These are phyloP conservation scores for Histomonas meleagridis DNA, from an alignment of 208 protist species.

Conservation along the genomic window DNA sequence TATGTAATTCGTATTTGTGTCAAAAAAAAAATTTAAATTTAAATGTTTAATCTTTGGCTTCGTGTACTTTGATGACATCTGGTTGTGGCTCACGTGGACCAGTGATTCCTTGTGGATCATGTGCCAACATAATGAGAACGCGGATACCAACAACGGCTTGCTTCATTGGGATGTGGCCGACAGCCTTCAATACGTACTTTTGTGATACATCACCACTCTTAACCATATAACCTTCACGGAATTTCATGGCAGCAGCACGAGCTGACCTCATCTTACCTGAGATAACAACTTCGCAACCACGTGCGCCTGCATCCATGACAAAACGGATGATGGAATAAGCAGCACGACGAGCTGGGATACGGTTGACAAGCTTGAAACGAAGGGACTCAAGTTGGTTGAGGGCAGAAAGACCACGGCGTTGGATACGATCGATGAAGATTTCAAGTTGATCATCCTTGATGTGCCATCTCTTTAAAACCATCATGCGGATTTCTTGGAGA, in stretches of 20 bases:
- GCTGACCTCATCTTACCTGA: constrained; percentile 90
- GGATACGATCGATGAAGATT: too few relatives aligned
- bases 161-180: constrained; percentile 85
- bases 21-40: too few relatives aligned
- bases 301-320: background rate
- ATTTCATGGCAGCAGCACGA: constrained; percentile 97
- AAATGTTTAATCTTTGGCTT: constrained; percentile 67
- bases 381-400: constrained; percentile 94
- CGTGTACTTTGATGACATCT: constrained; percentile 61
- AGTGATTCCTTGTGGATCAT: constrained; percentile 63
- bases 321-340: background rate
- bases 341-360: background rate
- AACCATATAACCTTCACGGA: constrained; percentile 98
- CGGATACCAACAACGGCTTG: constrained; percentile 87
- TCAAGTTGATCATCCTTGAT: constrained; percentile 77
- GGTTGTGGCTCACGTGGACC: constrained; percentile 56
- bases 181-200: constrained; percentile 78
- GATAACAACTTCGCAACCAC: constrained; percentile 93
- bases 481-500: constrained; percentile 87
- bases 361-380: background rate
- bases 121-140: constrained; percentile 95
- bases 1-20: too few relatives aligned
- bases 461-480: constrained; percentile 91
- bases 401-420: constrained; percentile 85
- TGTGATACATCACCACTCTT: constrained; percentile 68